A percentile compares a stretch with the other conserved stretches of the same genome.
Evolutionary conservation across 805 yeast genomes (phyloP).

Genomic region (Candida ficus): DNA sequence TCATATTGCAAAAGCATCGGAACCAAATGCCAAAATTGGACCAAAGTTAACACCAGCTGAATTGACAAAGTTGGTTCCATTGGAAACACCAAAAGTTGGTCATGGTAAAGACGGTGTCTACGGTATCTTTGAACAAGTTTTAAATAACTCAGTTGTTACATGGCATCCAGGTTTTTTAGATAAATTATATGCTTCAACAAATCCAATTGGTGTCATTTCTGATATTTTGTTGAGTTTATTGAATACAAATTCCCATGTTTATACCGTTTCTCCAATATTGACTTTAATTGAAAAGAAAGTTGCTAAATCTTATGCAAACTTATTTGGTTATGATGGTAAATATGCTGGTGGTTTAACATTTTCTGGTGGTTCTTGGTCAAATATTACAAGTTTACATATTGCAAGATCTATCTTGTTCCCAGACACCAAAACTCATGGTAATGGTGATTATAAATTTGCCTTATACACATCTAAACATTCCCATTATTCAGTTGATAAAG

Average conservation of each 20-base stretch:
- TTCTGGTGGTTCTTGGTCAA: conserved; percentile 86
- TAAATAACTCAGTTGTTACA: conserved; percentile 68
- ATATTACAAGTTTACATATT: conserved; percentile 70
- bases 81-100: conserved; percentile 34
- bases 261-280: conserved; percentile 77
- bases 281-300: conserved; percentile 70
- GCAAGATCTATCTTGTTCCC: conserved; percentile 67
- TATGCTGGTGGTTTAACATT: conserved; percentile 79
- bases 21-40: conserved; percentile 44
- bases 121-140: conserved; percentile 46
- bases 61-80: conserved; percentile 32
- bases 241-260: conserved; percentile 83
- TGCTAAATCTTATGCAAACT: conserved; percentile 58
- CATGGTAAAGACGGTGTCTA: conserved; percentile 41
- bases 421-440: conserved; percentile 62
- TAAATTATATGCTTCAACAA: conserved; percentile 79
- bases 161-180: conserved; percentile 88
- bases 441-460: conserved; percentile 50
- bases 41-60: conserved; percentile 45
- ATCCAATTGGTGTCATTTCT: conserved; percentile 75
- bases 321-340: conserved; percentile 52
- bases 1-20: conserved; percentile 47
- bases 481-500: conserved; percentile 77
- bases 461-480: conserved; percentile 67
- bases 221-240: conserved; percentile 64